phyloP scores from a whole-genome alignment of 768 basidiomycete genomes.

The Gloeopeniophorella convolvens region DNA sequence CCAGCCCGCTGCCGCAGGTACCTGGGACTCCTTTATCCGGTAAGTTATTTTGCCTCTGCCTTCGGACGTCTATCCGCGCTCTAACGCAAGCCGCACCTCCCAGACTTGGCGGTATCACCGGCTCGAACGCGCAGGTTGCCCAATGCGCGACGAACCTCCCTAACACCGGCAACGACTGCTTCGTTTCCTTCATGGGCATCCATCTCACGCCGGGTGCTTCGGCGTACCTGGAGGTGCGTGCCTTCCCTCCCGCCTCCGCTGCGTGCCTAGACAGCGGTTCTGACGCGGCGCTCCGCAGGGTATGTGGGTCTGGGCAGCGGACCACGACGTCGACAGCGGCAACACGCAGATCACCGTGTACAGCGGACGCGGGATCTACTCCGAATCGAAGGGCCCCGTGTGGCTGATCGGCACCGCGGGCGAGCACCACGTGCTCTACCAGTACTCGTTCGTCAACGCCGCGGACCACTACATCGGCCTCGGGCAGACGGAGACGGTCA shows the following conservation, averaged over 20 bases:
- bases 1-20: slow-evolving; percentile 43
- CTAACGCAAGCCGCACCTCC: too few relatives aligned
- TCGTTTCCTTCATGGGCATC: slow-evolving; percentile 58
- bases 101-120: too few relatives aligned
- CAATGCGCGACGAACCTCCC: slow-evolving; percentile 31
- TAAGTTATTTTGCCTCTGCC: slow-evolving; percentile 23
- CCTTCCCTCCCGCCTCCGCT: too few relatives aligned
- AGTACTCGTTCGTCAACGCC: slow-evolving; percentile 59
- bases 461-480: slow-evolving; percentile 63
- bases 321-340: slow-evolving; percentile 66
- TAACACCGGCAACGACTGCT: slow-evolving; percentile 37
- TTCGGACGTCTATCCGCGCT: slow-evolving; percentile 1
- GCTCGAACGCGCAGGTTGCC: slow-evolving; percentile 28
- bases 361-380: too few relatives aligned
- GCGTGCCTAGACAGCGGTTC: too few relatives aligned
- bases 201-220: slow-evolving; percentile 42
- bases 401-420: slow-evolving; percentile 73
- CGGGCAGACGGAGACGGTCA: slow-evolving; percentile 70
- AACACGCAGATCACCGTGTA: slow-evolving; percentile 41
- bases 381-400: slow-evolving; percentile 68
- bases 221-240: slow-evolving; percentile 51
- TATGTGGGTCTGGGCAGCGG: slow-evolving; percentile 76
- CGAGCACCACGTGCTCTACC: slow-evolving; percentile 64
- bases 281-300: too few relatives aligned
- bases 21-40: slow-evolving; percentile 46